Evolutionary conservation across 78 protist species (phyloP), one percentile per base, ranked within the genome.

Genomic region (Emiliania huxleyi): DNA sequence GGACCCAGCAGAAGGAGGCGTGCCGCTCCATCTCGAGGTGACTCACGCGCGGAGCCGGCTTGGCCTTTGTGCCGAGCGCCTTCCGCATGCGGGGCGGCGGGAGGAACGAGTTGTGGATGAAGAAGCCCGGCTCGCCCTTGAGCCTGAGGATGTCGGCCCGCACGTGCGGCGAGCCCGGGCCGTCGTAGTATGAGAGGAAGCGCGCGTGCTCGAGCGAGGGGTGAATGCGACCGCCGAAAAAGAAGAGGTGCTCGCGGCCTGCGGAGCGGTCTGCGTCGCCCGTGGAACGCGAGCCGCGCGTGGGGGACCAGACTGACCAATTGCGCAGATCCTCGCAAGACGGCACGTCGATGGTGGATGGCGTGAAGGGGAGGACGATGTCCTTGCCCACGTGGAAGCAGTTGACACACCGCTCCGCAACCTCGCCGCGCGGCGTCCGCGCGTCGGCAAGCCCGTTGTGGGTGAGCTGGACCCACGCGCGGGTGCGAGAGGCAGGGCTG

Each of bases 381-480:
- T 73, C 84, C 84, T 73, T 73, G 40, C 84, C 84, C 44, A 33
- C 25, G 44, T 73, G 84, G 84, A 37, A 73, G 84, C 84, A 73
- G 35, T 25, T 33, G 44, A 38, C 12, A 45, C 84, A 73, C 25
- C 23, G 45, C 33, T 62, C 5, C 73, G 73, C 5, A 8, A 52
- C 62, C 15, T 8, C 62, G 15, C 15, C 29, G 33, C 22, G 73
- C 73, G 18, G 77, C 77, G 37, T 29, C 37, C 45, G 2, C 46
- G 2, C 15, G 84, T 73, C 84, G 29, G 81, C 81, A 25, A 73
- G n/a, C 25, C 84, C 84, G 44, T 73, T 73, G 44, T 73, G 84
- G 46, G 45, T 37, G 25, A 73, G 25, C 44, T 1, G 2, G 44
- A 38, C 18, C 84, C 84, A 73, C 0, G 19, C 46, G 46, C 84